Conservation (phyloP, 345 rosid genomes). For the Gossypium mustelinum region DNA sequence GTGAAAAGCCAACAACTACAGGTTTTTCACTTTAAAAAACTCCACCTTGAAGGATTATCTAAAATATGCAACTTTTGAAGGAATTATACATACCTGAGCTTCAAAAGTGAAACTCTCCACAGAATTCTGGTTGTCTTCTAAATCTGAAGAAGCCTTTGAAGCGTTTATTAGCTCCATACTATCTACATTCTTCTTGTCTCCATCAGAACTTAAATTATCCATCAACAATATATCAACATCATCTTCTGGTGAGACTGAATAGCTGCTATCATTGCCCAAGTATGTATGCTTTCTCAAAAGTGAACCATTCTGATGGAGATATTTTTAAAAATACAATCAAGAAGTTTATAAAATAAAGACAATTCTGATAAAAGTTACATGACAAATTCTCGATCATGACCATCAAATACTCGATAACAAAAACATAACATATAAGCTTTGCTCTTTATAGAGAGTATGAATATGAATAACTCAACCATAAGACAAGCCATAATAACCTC, state of each 20-base stretch:
- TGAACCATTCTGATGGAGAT: slow-evolving; percentile 63
- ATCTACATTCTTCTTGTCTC: slow-evolving; percentile 38
- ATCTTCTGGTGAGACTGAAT: slow-evolving; percentile 73
- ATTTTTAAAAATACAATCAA: neutral
- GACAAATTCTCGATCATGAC: neutral
- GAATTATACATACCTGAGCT: slow-evolving; percentile 60
- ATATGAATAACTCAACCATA: neutral
- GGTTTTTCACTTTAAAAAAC: neutral
- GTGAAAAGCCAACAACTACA: neutral
- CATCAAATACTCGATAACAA: neutral
- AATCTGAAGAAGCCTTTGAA: slow-evolving; percentile 31
- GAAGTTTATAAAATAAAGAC: slow-evolving; percentile 13
- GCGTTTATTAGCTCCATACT: slow-evolving; percentile 32
- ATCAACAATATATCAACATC: slow-evolving; percentile 69
- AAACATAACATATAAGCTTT: neutral
- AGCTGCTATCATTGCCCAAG: slow-evolving; percentile 93
- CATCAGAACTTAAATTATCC: slow-evolving; percentile 45
- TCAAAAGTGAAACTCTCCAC: slow-evolving; percentile 76
- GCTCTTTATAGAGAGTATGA: neutral
- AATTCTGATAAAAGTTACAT: neutral
- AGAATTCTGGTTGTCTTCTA: slow-evolving; percentile 39
- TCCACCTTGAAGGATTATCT: neutral
- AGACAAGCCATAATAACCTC: neutral
- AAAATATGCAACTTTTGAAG: neutral
- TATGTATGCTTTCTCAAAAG: slow-evolving; percentile 79